Evolutionary conservation across 2,329 filamentous ascomycete genomes (phyloP).

Genomic region (Penicillium concentricum): DNA sequence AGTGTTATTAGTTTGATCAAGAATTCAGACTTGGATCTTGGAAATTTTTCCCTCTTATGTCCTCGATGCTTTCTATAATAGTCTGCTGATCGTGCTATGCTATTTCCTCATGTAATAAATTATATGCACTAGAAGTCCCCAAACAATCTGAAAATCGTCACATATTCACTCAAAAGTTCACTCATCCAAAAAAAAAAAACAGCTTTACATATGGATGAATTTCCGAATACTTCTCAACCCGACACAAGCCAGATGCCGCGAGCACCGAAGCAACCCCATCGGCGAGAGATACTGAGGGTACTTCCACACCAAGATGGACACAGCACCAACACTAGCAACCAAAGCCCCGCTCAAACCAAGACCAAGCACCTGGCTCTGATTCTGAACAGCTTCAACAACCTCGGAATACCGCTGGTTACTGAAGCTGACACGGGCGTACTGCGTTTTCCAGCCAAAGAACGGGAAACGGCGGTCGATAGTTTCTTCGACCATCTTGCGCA

Average conservation of each 20-base stretch:
- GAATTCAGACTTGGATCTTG: background rate
- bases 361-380: conserved; percentile 65
- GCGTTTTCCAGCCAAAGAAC: conserved; percentile 79
- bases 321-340: conserved; percentile 29
- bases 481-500: conserved; percentile 87
- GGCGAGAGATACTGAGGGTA: conserved; percentile 25
- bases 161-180: background rate
- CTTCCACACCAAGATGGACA: conserved; percentile 34
- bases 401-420: conserved; percentile 89
- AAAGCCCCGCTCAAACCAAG: conserved; percentile 31
- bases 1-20: conserved; percentile 8
- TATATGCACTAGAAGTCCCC: background rate
- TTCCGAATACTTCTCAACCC: conserved; percentile 14
- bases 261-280: conserved; percentile 13
- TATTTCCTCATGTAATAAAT: background rate
- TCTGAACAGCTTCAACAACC: conserved; percentile 67
- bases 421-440: conserved; percentile 91
- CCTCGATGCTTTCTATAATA: background rate
- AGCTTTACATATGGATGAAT: background rate
- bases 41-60: background rate
- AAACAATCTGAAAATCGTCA: background rate
- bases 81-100: background rate
- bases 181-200: background rate
- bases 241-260: conserved; percentile 14
- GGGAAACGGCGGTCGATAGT: conserved; percentile 74